Evolutionary conservation across 495 filamentous ascomycete species (phyloP).

Genomic region (Astrocystis sublimbata): DNA sequence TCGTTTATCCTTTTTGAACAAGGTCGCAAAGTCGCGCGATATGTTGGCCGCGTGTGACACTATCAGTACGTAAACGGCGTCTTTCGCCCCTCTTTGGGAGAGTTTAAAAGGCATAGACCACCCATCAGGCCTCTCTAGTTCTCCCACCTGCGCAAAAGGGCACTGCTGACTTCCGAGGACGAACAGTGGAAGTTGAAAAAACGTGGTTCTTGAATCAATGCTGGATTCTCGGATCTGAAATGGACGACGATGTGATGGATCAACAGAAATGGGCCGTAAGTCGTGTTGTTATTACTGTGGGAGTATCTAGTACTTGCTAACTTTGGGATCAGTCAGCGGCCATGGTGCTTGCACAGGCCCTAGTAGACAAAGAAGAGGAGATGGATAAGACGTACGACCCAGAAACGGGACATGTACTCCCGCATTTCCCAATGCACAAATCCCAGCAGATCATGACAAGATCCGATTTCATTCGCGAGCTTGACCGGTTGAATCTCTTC

Average conservation of each 20-base stretch:
- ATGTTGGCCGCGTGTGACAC: constrained; percentile 75
- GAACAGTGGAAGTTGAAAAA: constrained; percentile 77
- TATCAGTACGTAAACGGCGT: too few relatives aligned
- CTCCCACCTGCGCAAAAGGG: too few relatives aligned
- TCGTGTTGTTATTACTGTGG: constrained; percentile 1
- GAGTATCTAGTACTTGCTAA: constrained; percentile 14
- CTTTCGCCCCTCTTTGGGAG: too few relatives aligned
- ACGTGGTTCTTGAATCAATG: constrained; percentile 95
- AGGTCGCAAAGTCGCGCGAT: constrained; percentile 77
- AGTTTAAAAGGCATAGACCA: too few relatives aligned
- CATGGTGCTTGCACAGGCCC: constrained; percentile 87
- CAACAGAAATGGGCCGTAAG: constrained; percentile 91
- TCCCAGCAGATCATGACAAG: constrained; percentile 91
- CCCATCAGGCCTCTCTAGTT: too few relatives aligned
- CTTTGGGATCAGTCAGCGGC: constrained; percentile 66
- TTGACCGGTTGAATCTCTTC: constrained; percentile 94
- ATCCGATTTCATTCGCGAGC: constrained; percentile 87
- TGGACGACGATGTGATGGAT: constrained; percentile 99
- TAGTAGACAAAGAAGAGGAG: constrained; percentile 77
- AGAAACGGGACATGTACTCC: constrained; percentile 72
- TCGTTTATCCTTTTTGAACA: constrained; percentile 79
- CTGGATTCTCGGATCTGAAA: constrained; percentile 86
- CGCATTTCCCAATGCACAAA: constrained; percentile 77
- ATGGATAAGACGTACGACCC: constrained; percentile 64
- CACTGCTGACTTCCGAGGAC: too few relatives aligned